Evolutionary conservation across 805 yeast genomes (phyloP).

Genomic region (Ascoidea tarda): DNA sequence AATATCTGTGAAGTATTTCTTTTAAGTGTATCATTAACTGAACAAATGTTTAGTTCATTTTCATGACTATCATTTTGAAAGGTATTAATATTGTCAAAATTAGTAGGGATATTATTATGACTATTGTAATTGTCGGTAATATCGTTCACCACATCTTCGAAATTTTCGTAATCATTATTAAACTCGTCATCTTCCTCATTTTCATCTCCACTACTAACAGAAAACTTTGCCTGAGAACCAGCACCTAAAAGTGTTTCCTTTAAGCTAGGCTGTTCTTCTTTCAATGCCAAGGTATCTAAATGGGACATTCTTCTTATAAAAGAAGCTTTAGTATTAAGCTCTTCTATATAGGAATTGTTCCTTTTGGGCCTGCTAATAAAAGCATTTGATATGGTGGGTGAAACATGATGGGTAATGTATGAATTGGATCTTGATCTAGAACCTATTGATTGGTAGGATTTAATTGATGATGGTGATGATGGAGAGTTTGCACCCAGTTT

Average conservation of each 20-base stretch:
- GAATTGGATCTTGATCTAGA: background rate
- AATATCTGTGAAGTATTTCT: background rate
- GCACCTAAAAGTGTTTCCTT: too few species aligned
- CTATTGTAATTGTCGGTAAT: background rate
- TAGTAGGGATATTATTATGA: too few species aligned
- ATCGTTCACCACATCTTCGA: background rate
- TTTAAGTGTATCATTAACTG: background rate
- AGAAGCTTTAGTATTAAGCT: background rate
- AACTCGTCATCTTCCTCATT: background rate
- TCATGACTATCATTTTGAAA: too few species aligned
- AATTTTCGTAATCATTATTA: background rate
- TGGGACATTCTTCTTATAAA: background rate
- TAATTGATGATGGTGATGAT: background rate
- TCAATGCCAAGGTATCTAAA: background rate
- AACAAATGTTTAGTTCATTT: background rate
- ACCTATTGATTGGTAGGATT: background rate
- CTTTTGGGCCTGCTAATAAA: background rate
- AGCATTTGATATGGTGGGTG: background rate
- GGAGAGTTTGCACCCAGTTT: background rate
- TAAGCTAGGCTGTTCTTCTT: background rate
- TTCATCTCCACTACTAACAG: background rate
- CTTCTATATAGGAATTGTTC: background rate
- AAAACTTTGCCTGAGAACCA: background rate
- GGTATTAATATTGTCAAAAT: too few species aligned
- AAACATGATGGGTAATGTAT: background rate